Evolutionary conservation across 495 filamentous ascomycete species (phyloP), one percentile per base, ranked within the genome.

Genomic region (Penicillium coffeae): DNA sequence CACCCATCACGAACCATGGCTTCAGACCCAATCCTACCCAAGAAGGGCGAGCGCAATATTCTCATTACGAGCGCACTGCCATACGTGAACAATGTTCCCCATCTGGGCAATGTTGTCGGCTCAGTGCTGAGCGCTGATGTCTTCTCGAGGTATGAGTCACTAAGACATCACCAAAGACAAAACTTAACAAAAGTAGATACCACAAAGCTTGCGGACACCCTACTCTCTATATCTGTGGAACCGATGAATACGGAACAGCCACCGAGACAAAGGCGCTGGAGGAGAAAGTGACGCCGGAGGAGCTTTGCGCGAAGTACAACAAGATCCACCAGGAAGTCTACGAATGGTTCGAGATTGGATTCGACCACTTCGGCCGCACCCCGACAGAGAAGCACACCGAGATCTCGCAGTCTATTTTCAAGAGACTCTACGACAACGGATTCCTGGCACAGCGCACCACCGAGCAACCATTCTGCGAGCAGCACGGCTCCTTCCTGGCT

Each of bases 61-160:
- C 54, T 86, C 20, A 75, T 86, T 32, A 86, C 64, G 42, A 62
- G 47, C 38, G 58, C 86, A 35, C 59, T 90, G 27, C 87, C 89
- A 35, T 97, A 96, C 63, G 90, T 95, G 42, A 97, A 97, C 73
- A 96, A 96, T 69, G 88, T 94, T 8, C 93, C 92, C 42, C 92
- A 96, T 70, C 76, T 96, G 59, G 91, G 93, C 45, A 98, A 98
- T 68, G 85, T 96, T 46, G 80, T 96, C 45, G 93, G 93, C 47
- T 89, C 84, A 54, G 90, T 95, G 32, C 79, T 97, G 59, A 84
- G 81, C 55, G 86, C 87, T 32, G 87, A 91, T 69, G 85, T 86
- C 61, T 94, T 89, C 59, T 70, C 83, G 58, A 69, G 79, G 79
- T 84, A 71, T 60, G 62, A 62, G 49, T 61, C 58, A 58, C 55